A percentile compares a stretch with the other conserved stretches of the same genome.
Evolutionary conservation across 1,284 basidiomycete species (phyloP).

Genomic region (Trichosporon ovoides): DNA sequence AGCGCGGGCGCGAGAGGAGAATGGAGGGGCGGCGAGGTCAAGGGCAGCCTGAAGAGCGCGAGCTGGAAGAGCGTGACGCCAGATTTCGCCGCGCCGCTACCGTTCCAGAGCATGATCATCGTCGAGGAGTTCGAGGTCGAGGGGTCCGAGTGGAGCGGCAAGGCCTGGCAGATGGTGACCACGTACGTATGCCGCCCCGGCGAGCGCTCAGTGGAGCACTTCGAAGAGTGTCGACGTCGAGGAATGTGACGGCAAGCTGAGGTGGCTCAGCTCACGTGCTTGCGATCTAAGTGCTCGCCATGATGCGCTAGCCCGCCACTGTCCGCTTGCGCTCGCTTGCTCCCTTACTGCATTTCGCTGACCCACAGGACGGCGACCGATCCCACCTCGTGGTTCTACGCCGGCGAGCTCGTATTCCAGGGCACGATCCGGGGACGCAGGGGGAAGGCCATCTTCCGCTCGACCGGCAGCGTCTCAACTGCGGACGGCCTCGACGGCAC

Average conservation of each 20-base stretch:
- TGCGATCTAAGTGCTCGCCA: too few species aligned
- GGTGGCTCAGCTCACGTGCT: too few species aligned
- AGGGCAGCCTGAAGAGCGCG: neutral
- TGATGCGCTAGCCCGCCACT: neutral
- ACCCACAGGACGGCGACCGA: neutral
- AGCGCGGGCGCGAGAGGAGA: neutral
- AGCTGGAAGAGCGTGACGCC: neutral
- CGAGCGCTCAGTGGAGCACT: too few species aligned
- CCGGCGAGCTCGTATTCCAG: conserved; percentile 2
- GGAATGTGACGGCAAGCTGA: too few species aligned
- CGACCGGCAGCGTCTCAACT: neutral
- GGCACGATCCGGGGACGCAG: neutral
- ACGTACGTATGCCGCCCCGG: neutral
- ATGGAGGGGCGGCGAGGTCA: neutral
- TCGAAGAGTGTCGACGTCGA: too few species aligned
- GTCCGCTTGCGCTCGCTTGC: neutral
- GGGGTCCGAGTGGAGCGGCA: neutral
- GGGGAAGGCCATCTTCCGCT: conserved; percentile 1
- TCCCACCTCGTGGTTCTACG: neutral
- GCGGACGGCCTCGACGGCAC: neutral
- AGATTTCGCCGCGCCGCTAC: neutral
- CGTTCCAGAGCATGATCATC: conserved; percentile 3
- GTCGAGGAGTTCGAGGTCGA: conserved; percentile 1
- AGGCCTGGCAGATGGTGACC: conserved; percentile 2
- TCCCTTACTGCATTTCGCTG: neutral